A percentile compares a stretch with the other conserved stretches of the same genome.
Evolutionary conservation across 306 rosid genomes (phyloP).

Genomic region (Cicer cuneatum): DNA sequence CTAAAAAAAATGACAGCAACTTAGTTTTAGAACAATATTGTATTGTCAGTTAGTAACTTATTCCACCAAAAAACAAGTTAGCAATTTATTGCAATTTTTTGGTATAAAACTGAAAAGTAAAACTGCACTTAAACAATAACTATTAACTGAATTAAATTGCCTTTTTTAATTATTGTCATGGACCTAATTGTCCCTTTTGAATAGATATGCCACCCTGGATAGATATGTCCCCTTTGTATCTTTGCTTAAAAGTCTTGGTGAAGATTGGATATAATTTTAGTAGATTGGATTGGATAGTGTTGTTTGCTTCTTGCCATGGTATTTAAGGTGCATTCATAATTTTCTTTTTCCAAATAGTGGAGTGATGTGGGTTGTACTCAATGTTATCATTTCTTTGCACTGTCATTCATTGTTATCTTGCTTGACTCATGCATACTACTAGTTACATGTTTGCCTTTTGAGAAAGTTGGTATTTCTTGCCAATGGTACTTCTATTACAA

Average conservation of each 20-base stretch:
- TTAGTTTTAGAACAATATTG: slow-evolving; percentile 1
- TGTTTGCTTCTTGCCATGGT: slow-evolving; percentile 36
- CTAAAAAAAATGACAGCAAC: not conserved
- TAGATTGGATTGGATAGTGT: slow-evolving; percentile 1
- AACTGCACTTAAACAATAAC: too few species aligned
- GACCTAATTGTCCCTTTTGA: too few species aligned
- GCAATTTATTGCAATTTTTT: too few species aligned
- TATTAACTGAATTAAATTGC: too few species aligned
- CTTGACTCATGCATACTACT: slow-evolving; percentile 21
- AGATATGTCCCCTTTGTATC: not conserved
- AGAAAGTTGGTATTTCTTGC: slow-evolving; percentile 31
- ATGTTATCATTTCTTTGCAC: slow-evolving; percentile 32
- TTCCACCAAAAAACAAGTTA: not conserved
- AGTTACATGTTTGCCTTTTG: slow-evolving; percentile 13
- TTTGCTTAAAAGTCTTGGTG: not conserved
- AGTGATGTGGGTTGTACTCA: slow-evolving; percentile 13
- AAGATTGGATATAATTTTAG: slow-evolving; percentile 36
- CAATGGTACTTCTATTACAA: slow-evolving; percentile 37
- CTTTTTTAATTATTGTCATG: too few species aligned
- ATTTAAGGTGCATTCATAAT: slow-evolving; percentile 3
- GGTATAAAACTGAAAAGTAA: too few species aligned
- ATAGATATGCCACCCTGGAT: too few species aligned
- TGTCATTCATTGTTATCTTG: slow-evolving; percentile 36
- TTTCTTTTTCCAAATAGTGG: slow-evolving; percentile 24
- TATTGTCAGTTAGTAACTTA: not conserved